Evolutionary conservation across 164 flowering plant species (phyloP), one percentile per base, ranked within the genome.

Genomic region (Santalum album): DNA sequence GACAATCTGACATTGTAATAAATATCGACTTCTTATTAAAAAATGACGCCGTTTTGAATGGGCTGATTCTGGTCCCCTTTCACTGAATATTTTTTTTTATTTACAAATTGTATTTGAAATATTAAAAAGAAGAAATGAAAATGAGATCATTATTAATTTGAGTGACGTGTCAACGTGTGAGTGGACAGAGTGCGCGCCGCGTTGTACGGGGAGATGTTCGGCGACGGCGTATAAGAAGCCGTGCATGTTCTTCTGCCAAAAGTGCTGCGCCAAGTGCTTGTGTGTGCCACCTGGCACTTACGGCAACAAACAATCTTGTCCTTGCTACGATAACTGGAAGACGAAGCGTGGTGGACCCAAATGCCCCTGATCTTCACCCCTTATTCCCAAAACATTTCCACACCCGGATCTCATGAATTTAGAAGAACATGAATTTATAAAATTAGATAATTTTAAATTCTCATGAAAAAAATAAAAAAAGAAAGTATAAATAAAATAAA

Each of bases 281-380:
- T 68, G 72, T 45, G 72, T 68, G 57, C 72, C 72, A 18, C 51
- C 61, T 0, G 72, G 72, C 14, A 55, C 61, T 38, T 68, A 63
- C 24, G 72, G 72, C 0, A 63, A 68, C 62, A 68, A 68, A 61
- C 58, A 68, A 51, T 2, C 25, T 23, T 68, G 72, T 46, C 72
- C 72, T 54, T 68, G 72, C 61, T 68, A 68, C 58, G 59, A 68
- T 38, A 64, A 68, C 23, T 63, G 72, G 67, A 64, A 68, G 60
- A 68, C 72, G 57, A 68, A 68, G 55, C 25, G 61, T 24, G 68
- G 72, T 49, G 72, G 72, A 20, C 72, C 72, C 49, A 68, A 68
- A 38, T 68, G 72, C 58, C 72, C 72, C 42, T 67, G 42, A 36
- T 6, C 34, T 9, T 29, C n/a, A n/a, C n/a, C n/a, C n/a, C n/a